Conservation (phyloP, 768 basidiomycete species). For the Kwoniella sp. region DNA sequence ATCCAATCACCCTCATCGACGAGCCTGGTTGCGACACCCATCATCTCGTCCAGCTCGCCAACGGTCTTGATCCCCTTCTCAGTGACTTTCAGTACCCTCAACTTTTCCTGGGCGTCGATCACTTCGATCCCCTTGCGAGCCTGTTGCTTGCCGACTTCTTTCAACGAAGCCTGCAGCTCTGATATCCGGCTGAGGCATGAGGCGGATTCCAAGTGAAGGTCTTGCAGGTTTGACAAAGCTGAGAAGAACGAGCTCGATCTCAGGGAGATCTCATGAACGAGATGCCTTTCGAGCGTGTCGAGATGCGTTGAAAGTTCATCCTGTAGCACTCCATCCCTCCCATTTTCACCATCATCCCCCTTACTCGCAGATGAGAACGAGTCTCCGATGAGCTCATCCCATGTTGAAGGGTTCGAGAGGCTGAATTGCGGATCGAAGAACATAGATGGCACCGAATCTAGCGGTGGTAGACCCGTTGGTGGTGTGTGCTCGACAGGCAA, state of each 20-base stretch:
- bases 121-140: constrained; percentile 79
- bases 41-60: constrained; percentile 73
- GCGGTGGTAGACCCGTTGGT: constrained; percentile 63
- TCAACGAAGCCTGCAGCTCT: constrained; percentile 70
- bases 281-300: constrained; percentile 91
- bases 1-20: constrained; percentile 87
- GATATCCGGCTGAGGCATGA: constrained; percentile 76
- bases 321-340: constrained; percentile 60
- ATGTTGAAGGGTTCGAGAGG: constrained; percentile 74
- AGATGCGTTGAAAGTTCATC: constrained; percentile 90
- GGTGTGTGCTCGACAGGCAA: constrained; percentile 53
- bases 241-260: constrained; percentile 94
- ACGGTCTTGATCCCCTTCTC: constrained; percentile 61
- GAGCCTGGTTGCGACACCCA: constrained; percentile 68
- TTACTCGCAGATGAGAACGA: constrained; percentile 23
- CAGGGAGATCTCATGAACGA: constrained; percentile 85
- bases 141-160: constrained; percentile 72
- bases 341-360: constrained; percentile 5
- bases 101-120: constrained; percentile 64
- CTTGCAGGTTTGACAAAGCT: constrained; percentile 89
- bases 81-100: constrained; percentile 62
- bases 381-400: constrained; percentile 63
- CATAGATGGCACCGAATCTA: constrained; percentile 74
- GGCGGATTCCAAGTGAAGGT: constrained; percentile 84
- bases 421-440: constrained; percentile 81